Conservation (phyloP, 1,284 basidiomycete species). For the Fomitopsis palustris region DNA sequence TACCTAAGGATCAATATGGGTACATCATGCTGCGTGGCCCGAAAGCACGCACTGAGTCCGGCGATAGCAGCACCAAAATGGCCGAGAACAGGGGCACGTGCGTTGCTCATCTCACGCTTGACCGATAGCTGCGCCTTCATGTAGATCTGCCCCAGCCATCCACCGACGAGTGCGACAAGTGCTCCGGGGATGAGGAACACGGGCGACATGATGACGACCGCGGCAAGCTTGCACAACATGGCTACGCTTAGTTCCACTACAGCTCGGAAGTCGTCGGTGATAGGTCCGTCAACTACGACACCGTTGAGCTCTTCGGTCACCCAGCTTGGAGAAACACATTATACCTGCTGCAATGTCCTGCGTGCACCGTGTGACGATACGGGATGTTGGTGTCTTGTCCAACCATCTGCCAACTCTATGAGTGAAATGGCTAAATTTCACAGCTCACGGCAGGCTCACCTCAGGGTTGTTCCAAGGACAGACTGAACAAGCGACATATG, state of each 20-base stretch:
- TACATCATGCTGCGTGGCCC: background rate
- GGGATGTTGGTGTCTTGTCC: slow-evolving; percentile 53
- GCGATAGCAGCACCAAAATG: slow-evolving; percentile 65
- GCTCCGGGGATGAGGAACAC: slow-evolving; percentile 34
- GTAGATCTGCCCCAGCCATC: slow-evolving; percentile 43
- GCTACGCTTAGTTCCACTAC: slow-evolving; percentile 23
- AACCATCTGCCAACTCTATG: slow-evolving; percentile 36
- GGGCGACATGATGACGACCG: slow-evolving; percentile 42
- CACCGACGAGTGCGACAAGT: slow-evolving; percentile 38
- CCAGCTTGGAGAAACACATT: background rate
- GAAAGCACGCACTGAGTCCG: slow-evolving; percentile 45
- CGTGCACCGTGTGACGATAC: slow-evolving; percentile 55
- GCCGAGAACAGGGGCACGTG: slow-evolving; percentile 57
- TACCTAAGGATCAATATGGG: slow-evolving; percentile 26
- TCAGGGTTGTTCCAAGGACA: slow-evolving; percentile 58
- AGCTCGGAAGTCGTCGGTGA: slow-evolving; percentile 25
- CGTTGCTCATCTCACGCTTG: slow-evolving; percentile 68
- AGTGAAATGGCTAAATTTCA: background rate
- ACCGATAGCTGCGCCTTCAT: slow-evolving; percentile 73
- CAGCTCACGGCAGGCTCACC: slow-evolving; percentile 26
- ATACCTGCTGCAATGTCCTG: slow-evolving; percentile 47
- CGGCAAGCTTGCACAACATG: slow-evolving; percentile 36
- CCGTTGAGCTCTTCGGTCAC: background rate
- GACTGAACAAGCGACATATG: slow-evolving; percentile 52
- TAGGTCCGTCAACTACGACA: slow-evolving; percentile 26